These are phyloP conservation scores for Marvania coccoides DNA, from an alignment of 139 green algal genomes.

Conservation along the genomic window DNA sequence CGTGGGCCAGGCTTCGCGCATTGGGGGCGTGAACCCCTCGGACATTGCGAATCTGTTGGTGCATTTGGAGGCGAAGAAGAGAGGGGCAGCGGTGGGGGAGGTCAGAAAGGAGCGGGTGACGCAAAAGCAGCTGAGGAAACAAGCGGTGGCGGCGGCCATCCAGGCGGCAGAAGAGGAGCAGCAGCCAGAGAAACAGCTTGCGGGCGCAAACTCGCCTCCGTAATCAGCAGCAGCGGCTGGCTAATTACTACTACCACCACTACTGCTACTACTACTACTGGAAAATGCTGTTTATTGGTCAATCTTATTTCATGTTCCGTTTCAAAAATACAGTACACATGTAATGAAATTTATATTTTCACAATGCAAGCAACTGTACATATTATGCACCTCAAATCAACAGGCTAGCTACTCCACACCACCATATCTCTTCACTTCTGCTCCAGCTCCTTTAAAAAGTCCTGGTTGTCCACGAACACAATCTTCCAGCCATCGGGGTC, in stretches of 20 bases:
- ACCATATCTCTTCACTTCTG: no score
- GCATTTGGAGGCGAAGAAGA: slow-evolving; percentile 63
- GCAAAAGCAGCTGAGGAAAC: slow-evolving; percentile 12
- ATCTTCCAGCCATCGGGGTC: slow-evolving; percentile 60
- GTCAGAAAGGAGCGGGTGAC: not conserved
- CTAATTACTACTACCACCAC: no score
- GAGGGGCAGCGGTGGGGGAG: not conserved
- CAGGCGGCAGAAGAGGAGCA: not conserved
- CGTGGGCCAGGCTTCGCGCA: slow-evolving; percentile 83
- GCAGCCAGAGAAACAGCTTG: not conserved
- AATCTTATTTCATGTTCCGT: no score
- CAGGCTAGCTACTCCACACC: no score
- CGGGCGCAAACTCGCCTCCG: no score
- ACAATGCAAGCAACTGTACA: no score
- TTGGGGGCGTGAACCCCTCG: slow-evolving; percentile 90
- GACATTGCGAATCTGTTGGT: slow-evolving; percentile 91
- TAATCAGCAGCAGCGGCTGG: not conserved
- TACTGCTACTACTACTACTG: no score
- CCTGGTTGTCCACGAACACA: slow-evolving; percentile 64
- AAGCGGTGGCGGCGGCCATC: slow-evolving; percentile 2
- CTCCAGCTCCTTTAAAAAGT: slow-evolving; percentile 54
- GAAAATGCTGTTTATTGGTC: no score
- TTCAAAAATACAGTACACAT: no score
- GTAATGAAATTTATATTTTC: no score
- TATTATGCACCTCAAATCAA: no score